Evolutionary conservation across 1,284 basidiomycete genomes (phyloP).

Genomic region (Sparassis latifolia): DNA sequence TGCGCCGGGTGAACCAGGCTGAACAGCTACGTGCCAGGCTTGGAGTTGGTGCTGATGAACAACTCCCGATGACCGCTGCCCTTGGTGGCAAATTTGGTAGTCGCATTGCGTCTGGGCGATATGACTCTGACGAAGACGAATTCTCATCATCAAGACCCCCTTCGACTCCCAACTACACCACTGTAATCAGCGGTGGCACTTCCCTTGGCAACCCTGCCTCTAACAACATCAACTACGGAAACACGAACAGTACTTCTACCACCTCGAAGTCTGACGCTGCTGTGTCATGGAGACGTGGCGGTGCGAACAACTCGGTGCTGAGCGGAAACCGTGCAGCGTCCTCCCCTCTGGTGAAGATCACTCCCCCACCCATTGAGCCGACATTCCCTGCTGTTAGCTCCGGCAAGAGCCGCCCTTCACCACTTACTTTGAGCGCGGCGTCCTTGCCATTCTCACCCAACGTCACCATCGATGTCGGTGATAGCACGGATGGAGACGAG

Average conservation of each 20-base stretch:
- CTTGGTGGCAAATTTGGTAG: slow-evolving; percentile 69
- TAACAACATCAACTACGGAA: slow-evolving; percentile 23
- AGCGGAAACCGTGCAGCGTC: slow-evolving; percentile 56
- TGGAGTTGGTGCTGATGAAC: slow-evolving; percentile 44
- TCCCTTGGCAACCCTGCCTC: slow-evolving; percentile 50
- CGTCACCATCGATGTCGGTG: slow-evolving; percentile 51
- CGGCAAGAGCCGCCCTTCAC: slow-evolving; percentile 56
- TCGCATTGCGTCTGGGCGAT: slow-evolving; percentile 41
- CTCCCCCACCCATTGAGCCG: slow-evolving; percentile 60
- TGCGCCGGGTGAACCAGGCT: slow-evolving; percentile 59
- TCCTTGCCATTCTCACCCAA: slow-evolving; percentile 51
- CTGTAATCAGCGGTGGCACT: slow-evolving; percentile 65
- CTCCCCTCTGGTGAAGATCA: slow-evolving; percentile 60
- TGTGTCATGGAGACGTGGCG: slow-evolving; percentile 69
- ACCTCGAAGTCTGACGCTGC: slow-evolving; percentile 73
- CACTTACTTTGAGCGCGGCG: slow-evolving; percentile 55
- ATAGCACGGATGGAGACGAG: slow-evolving; percentile 48
- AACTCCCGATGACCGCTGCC: slow-evolving; percentile 73
- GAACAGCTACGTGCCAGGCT: slow-evolving; percentile 58
- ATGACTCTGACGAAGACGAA: slow-evolving; percentile 37
- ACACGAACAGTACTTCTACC: slow-evolving; percentile 16
- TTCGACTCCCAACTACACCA: slow-evolving; percentile 55
- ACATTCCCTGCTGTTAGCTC: slow-evolving; percentile 35
- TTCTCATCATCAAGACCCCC: slow-evolving; percentile 28
- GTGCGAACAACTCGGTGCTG: slow-evolving; percentile 62